Evolutionary conservation across 345 rosid species (phyloP).

Genomic region (Schrenkiella parvula): DNA sequence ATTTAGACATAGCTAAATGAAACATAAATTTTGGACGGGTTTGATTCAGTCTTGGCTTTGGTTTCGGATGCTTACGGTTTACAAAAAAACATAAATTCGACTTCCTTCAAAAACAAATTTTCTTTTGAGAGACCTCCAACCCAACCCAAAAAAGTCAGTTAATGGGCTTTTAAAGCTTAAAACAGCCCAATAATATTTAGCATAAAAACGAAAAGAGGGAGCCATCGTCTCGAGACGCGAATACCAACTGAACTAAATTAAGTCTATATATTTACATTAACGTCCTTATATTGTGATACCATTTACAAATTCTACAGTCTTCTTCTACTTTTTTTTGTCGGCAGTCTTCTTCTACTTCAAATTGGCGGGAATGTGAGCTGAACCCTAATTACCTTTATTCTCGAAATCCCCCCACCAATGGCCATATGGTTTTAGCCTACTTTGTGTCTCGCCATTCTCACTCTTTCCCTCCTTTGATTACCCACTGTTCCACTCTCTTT

Average conservation of each 20-base stretch:
- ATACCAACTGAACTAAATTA: too few relatives aligned
- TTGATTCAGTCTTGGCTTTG: too few relatives aligned
- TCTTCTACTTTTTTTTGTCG: too few relatives aligned
- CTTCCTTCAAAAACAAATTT: not conserved
- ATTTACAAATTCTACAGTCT: not conserved
- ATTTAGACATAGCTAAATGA: too few relatives aligned
- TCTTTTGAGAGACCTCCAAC: too few relatives aligned
- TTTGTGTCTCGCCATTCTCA: not conserved
- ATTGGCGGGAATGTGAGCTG: constrained; percentile 24
- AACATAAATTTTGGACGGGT: too few relatives aligned
- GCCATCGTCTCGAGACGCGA: too few relatives aligned
- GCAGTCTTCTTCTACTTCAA: not conserved
- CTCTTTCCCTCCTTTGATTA: not conserved
- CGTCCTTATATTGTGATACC: not conserved
- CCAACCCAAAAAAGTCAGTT: not conserved
- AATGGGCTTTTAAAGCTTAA: not conserved
- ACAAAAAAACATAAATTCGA: too few relatives aligned
- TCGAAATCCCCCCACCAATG: constrained; percentile 6
- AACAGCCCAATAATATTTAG: not conserved
- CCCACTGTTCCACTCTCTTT: not conserved
- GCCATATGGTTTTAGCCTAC: constrained; percentile 7
- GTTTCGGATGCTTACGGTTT: too few relatives aligned
- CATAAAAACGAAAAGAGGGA: not conserved
- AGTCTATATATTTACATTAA: not conserved
- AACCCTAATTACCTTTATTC: constrained; percentile 13